A percentile compares a stretch with the other conserved stretches of the same genome.
Conservation (phyloP, 2,329 filamentous ascomycete species). For the Hymenoscyphus salicellus region DNA sequence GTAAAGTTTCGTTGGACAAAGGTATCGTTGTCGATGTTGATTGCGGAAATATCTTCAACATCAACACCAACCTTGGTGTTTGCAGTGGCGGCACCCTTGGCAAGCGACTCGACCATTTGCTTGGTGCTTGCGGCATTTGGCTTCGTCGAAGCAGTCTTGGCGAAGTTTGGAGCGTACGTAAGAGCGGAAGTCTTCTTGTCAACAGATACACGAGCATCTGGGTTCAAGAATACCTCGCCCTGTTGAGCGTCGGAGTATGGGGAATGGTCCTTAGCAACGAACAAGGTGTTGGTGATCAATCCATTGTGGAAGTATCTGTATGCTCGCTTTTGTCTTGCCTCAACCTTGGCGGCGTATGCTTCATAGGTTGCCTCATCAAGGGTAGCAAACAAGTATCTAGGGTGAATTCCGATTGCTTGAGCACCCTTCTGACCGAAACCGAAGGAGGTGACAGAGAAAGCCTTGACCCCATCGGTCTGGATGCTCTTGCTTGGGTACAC, state of each 20-base stretch:
- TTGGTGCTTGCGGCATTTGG: slow-evolving; percentile 54
- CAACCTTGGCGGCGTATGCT: slow-evolving; percentile 82
- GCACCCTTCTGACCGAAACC: slow-evolving; percentile 99
- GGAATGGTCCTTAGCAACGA: slow-evolving; percentile 88
- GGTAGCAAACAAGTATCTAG: slow-evolving; percentile 92
- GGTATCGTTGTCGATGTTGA: slow-evolving; percentile 91
- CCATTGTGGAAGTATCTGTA: slow-evolving; percentile 99
- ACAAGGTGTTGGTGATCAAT: slow-evolving; percentile 95
- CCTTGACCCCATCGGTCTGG: slow-evolving; percentile 97
- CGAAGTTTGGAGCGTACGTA: slow-evolving; percentile 65
- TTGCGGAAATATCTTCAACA: slow-evolving; percentile 79
- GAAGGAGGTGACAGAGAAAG: slow-evolving; percentile 97
- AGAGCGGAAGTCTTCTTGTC: slow-evolving; percentile 86
- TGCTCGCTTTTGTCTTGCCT: slow-evolving; percentile 93
- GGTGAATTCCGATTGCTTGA: slow-evolving; percentile 94
- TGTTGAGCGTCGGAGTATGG: slow-evolving; percentile 89
- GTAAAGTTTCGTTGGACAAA: slow-evolving; percentile 97
- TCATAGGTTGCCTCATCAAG: slow-evolving; percentile 82
- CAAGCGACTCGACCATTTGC: slow-evolving; percentile 74
- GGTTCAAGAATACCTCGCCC: slow-evolving; percentile 87
- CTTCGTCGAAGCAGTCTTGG: slow-evolving; percentile 59
- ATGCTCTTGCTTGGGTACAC: slow-evolving; percentile 93
- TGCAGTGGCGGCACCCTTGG: slow-evolving; percentile 57
- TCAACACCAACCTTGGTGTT: slow-evolving; percentile 89
- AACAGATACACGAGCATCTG: slow-evolving; percentile 76